Base-by-base conservation (phyloP, 2,329 filamentous ascomycete species). In the Neophaeococcomyces mojaviensis region DNA sequence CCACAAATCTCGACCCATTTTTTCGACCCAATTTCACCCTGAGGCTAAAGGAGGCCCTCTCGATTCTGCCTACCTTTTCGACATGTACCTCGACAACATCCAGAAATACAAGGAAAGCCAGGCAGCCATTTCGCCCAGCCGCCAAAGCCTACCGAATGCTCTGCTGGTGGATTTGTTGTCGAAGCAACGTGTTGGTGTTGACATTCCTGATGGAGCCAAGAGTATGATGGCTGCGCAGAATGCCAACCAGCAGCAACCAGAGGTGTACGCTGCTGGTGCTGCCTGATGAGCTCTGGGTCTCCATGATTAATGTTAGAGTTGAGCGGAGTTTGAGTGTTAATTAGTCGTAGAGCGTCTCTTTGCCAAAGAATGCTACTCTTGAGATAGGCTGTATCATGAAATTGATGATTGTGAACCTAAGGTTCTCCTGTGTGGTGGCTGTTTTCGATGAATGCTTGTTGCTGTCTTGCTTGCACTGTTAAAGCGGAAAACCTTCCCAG, bases 21-120 rank as follows among this genome's bases (percentile, higher is more conserved):
- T 98, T 78, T 90, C 86, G 54, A 95, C 89, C 19, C 92, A 98
- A 69, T 98, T 98, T 81, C 92, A 98, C 65, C 92, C 92, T 13
- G 92, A 98, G 71, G 92, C 92, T 57, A 95, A 95, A 76, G 92
- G 92, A 50, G 92, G 92, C 45, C 92, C 92, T 45, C 85, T 95
- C 70, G 92, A 98, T 73, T 94, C 87, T 54, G 82, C 87, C 2
- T 97, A 94, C 70, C 77, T 98, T 49, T 98, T 98, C 62, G 92
- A 98, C 69, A 88, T 87, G 73, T 98, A 97, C 71, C 73, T 97
- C 37, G 81, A 94, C 65, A 90, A 84, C 60, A 88, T 97, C 30
- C 77, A 81, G 65, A 79, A 85, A 63, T 95, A 90, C 79, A 97
- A 94, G 82, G 78, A 83, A 59, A 82, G 76, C 65, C 84, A 94